Percentiles rank a stretch among this genome's conserved stretches.
Evolutionary conservation across 352 stramenopile species (phyloP).

Genomic region (Sclerospora graminicola): DNA sequence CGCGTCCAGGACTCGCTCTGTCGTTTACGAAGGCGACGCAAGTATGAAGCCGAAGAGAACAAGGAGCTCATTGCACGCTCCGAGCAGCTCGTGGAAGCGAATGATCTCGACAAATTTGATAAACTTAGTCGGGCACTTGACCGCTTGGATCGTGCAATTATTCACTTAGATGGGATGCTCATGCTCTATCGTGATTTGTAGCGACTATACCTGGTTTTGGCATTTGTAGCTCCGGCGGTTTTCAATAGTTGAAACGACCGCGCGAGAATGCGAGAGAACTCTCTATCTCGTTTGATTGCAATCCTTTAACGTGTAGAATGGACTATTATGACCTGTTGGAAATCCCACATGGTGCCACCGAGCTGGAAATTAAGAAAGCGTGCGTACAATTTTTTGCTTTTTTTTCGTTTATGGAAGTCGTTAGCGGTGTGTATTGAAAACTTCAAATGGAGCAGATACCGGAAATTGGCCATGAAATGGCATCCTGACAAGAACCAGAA

Average conservation of each 20-base stretch:
- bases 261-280: not conserved
- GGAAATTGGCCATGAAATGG: slow-evolving; percentile 90
- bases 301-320: slow-evolving; percentile 21
- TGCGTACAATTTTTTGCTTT: too few relatives aligned
- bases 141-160: slow-evolving; percentile 68
- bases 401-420: too few relatives aligned
- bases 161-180: slow-evolving; percentile 81
- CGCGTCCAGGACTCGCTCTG: slow-evolving; percentile 63
- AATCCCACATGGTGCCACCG: slow-evolving; percentile 61
- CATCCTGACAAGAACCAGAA: slow-evolving; percentile 94
- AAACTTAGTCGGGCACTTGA: slow-evolving; percentile 77
- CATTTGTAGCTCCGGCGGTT: not conserved
- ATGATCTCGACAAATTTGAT: slow-evolving; percentile 83
- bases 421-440: not conserved
- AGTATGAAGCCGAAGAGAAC: slow-evolving; percentile 73
- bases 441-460: slow-evolving; percentile 48
- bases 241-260: not conserved
- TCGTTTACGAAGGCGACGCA: slow-evolving; percentile 54
- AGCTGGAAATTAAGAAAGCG: slow-evolving; percentile 92
- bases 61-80: slow-evolving; percentile 85
- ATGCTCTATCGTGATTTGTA: slow-evolving; percentile 87
- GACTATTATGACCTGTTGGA: slow-evolving; percentile 90
- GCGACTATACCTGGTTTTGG: not conserved
- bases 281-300: not conserved
- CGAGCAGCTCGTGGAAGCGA: slow-evolving; percentile 76